Conservation (phyloP, 495 filamentous ascomycete genomes). For the Xylaria telfairii region DNA sequence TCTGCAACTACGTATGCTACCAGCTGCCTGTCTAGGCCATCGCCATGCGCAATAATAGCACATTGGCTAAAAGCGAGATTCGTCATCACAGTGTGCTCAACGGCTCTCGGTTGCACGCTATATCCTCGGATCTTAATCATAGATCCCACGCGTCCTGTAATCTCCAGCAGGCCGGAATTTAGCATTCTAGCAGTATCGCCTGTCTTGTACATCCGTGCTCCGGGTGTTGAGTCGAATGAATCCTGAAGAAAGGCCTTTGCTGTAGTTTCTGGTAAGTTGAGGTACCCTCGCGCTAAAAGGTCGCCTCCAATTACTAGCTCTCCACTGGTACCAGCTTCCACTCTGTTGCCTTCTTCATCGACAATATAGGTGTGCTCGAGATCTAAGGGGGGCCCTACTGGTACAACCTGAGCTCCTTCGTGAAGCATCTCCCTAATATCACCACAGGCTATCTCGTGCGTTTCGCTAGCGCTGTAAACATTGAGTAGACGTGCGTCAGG, state of each 20-base stretch:
- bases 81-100: slow-evolving; percentile 65
- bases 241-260: slow-evolving; percentile 66
- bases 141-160: slow-evolving; percentile 71
- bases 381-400: slow-evolving; percentile 67
- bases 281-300: slow-evolving; percentile 72
- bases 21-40: slow-evolving; percentile 68
- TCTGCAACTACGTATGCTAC: slow-evolving; percentile 72
- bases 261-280: slow-evolving; percentile 73
- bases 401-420: slow-evolving; percentile 53
- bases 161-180: slow-evolving; percentile 68
- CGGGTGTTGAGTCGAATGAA: slow-evolving; percentile 45
- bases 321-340: slow-evolving; percentile 53
- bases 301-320: slow-evolving; percentile 74
- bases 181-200: slow-evolving; percentile 72
- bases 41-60: slow-evolving; percentile 65
- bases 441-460: slow-evolving; percentile 74
- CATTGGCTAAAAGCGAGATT: slow-evolving; percentile 66
- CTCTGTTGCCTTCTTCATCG: slow-evolving; percentile 59
- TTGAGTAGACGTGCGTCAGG: slow-evolving; percentile 70
- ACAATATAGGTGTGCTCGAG: slow-evolving; percentile 65
- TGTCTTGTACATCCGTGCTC: slow-evolving; percentile 68
- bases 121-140: slow-evolving; percentile 74
- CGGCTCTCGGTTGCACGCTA: slow-evolving; percentile 69
- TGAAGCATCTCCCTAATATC: slow-evolving; percentile 69
- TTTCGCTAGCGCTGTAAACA: slow-evolving; percentile 75